These are phyloP conservation scores for Boechera stricta DNA, from an alignment of 345 rosid genomes.

Conservation along the genomic window DNA sequence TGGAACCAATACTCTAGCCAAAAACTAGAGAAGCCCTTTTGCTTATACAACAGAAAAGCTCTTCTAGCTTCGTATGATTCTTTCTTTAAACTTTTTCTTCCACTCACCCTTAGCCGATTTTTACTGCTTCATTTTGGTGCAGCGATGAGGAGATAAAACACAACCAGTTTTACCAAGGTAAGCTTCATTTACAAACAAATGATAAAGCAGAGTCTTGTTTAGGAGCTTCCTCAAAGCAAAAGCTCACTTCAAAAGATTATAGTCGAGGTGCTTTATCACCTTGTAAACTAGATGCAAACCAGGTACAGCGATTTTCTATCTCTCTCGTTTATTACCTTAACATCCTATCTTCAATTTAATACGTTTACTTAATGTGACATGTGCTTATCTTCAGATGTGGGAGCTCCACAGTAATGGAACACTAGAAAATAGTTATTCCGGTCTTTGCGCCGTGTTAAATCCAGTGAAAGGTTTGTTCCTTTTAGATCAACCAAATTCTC, in stretches of 20 bases:
- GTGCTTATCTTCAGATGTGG: slow-evolving; percentile 69
- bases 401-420: slow-evolving; percentile 65
- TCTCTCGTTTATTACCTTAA: not conserved
- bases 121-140: slow-evolving; percentile 33
- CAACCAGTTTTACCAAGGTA: slow-evolving; percentile 49
- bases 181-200: slow-evolving; percentile 59
- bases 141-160: slow-evolving; percentile 62
- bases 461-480: slow-evolving; percentile 59
- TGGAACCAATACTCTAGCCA: slow-evolving; percentile 56
- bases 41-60: slow-evolving; percentile 71
- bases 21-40: slow-evolving; percentile 51
- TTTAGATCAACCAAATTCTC: not conserved
- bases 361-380: not conserved
- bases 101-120: not conserved
- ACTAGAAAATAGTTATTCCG: slow-evolving; percentile 73
- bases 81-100: not conserved
- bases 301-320: slow-evolving; percentile 50
- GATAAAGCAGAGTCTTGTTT: slow-evolving; percentile 66
- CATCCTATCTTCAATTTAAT: not conserved
- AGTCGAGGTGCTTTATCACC: slow-evolving; percentile 65
- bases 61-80: slow-evolving; percentile 55
- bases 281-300: slow-evolving; percentile 77
- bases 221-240: slow-evolving; percentile 70
- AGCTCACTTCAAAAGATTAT: slow-evolving; percentile 68
- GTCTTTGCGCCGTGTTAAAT: slow-evolving; percentile 78